Evolutionary conservation across 306 rosid species (phyloP).

Genomic region (Acacia crassicarpa): DNA sequence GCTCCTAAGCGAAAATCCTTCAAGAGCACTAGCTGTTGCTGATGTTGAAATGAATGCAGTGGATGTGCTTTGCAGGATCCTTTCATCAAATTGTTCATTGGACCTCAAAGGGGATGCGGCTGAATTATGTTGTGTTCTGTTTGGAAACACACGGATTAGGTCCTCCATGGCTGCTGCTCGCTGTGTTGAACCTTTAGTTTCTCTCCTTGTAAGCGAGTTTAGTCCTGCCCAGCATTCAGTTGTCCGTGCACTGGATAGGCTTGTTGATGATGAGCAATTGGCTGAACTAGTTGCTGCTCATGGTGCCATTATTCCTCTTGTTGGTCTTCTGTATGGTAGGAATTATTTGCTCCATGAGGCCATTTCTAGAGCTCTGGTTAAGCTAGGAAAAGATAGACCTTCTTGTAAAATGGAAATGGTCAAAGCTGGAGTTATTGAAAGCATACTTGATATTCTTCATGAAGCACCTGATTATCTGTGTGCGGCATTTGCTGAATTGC

Average conservation of each 20-base stretch:
- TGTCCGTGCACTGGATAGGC: conserved; percentile 96
- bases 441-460: conserved; percentile 81
- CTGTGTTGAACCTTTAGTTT: conserved; percentile 97
- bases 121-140: conserved; percentile 87
- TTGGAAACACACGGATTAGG: conserved; percentile 94
- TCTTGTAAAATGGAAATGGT: conserved; percentile 95
- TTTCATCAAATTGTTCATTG: conserved; percentile 85
- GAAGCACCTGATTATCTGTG: conserved; percentile 97
- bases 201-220: conserved; percentile 93
- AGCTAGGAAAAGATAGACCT: conserved; percentile 97
- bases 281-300: conserved; percentile 98
- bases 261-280: conserved; percentile 92
- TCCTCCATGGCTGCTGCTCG: conserved; percentile 96
- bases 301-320: conserved; percentile 98
- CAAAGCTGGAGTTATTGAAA: conserved; percentile 93
- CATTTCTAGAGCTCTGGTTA: conserved; percentile 92
- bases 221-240: conserved; percentile 91
- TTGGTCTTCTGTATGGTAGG: conserved; percentile 88
- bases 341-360: conserved; percentile 93
- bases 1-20: conserved; percentile 92
- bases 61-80: conserved; percentile 95
- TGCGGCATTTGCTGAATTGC: conserved; percentile 88
- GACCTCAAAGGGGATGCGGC: conserved; percentile 99
- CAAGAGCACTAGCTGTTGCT: conserved; percentile 91
- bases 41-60: conserved; percentile 99